phyloP scores from a whole-genome alignment of 2,329 filamentous ascomycete genomes.

The Pseudocercospora pini-densiflorae region DNA sequence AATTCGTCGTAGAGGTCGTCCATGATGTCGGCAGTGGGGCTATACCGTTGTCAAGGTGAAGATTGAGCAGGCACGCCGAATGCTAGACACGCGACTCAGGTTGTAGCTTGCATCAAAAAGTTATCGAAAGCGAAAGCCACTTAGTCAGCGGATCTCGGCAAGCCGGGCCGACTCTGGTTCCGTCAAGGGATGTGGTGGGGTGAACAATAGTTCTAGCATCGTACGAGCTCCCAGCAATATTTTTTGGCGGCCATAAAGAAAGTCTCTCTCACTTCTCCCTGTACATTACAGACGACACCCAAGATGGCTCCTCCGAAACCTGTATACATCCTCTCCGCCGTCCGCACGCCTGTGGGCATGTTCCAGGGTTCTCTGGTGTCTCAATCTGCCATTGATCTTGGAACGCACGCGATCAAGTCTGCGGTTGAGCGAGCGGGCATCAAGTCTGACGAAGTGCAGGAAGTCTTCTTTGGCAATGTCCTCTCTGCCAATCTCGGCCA shows the following conservation, averaged over 20 bases:
- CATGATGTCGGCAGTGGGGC: conserved; percentile 59
- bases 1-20: conserved; percentile 99
- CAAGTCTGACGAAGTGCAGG: conserved; percentile 87
- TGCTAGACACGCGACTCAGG: not conserved
- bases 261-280: not conserved
- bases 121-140: not conserved
- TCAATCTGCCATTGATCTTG: conserved; percentile 83
- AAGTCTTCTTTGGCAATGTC: conserved; percentile 98
- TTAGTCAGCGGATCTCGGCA: not conserved
- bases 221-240: not conserved
- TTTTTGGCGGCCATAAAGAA: conserved; percentile 11
- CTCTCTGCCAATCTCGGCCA: conserved; percentile 94
- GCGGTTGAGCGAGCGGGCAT: conserved; percentile 87
- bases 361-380: conserved; percentile 93
- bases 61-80: not conserved
- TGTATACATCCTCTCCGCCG: conserved; percentile 92
- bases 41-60: not conserved
- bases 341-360: conserved; percentile 79
- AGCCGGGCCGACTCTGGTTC: not conserved
- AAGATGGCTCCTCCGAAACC: conserved; percentile 78
- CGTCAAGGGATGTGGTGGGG: not conserved
- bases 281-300: conserved; percentile 11
- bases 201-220: not conserved
- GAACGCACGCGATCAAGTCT: conserved; percentile 80
- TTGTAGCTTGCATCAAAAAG: not conserved